Evolutionary conservation across 2,329 filamentous ascomycete genomes (phyloP).

Genomic region (Pestalotiopsis sp.): DNA sequence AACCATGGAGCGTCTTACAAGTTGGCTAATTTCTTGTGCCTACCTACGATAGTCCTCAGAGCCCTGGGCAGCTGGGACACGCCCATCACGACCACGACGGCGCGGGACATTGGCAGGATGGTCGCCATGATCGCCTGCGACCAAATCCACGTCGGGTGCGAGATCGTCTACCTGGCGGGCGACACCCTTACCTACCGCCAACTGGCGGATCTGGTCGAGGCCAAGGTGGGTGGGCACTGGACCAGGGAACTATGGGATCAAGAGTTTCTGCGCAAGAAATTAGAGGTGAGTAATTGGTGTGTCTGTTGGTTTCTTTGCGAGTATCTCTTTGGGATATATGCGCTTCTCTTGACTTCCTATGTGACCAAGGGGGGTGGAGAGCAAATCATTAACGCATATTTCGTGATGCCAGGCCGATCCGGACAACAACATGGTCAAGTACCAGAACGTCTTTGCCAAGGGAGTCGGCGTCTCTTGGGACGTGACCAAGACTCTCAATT

Average conservation of each 20-base stretch:
- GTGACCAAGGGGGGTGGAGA: too few species aligned
- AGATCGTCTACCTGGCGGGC: slow-evolving; percentile 53
- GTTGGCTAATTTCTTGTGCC: too few species aligned
- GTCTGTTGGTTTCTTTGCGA: neutral
- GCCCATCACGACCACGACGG: slow-evolving; percentile 22
- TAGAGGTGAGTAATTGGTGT: slow-evolving; percentile 26
- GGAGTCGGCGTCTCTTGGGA: slow-evolving; percentile 57
- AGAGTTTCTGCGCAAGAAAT: slow-evolving; percentile 40
- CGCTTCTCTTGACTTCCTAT: too few species aligned
- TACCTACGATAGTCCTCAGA: slow-evolving; percentile 38
- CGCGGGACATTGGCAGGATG: slow-evolving; percentile 64
- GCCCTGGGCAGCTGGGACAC: slow-evolving; percentile 50
- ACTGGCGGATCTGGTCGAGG: slow-evolving; percentile 51
- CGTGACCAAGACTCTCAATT: slow-evolving; percentile 48
- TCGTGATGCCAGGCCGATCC: slow-evolving; percentile 34
- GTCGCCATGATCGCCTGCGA: slow-evolving; percentile 58
- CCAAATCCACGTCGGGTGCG: slow-evolving; percentile 32
- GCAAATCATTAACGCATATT: neutral
- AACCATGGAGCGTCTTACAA: too few species aligned
- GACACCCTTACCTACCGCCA: slow-evolving; percentile 55
- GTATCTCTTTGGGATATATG: too few species aligned
- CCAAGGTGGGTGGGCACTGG: slow-evolving; percentile 41
- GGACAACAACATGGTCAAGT: slow-evolving; percentile 51
- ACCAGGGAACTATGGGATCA: slow-evolving; percentile 45
- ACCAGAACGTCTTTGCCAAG: slow-evolving; percentile 55